phyloP scores from a whole-genome alignment of 305 asterid genomes.

The Solanum chacoense region DNA sequence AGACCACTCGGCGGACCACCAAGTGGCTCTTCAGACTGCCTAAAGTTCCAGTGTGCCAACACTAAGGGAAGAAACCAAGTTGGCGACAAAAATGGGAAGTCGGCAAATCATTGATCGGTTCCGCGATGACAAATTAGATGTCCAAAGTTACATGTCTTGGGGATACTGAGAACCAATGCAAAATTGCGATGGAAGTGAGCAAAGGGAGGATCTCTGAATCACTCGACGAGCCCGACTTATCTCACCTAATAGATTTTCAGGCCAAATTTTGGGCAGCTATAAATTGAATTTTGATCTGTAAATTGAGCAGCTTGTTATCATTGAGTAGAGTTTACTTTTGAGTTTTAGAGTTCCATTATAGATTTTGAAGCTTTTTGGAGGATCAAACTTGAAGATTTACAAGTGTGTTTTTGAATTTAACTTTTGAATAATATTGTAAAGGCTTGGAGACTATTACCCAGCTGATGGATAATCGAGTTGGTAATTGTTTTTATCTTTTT shows the following conservation, averaged over 20 bases:
- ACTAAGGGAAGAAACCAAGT: background rate
- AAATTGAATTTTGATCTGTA: background rate
- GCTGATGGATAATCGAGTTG: no score
- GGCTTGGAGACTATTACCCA: no score
- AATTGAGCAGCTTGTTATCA: background rate
- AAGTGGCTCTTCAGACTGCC: background rate
- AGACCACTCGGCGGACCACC: background rate
- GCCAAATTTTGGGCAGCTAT: background rate
- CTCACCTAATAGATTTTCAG: background rate
- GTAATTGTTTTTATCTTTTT: no score
- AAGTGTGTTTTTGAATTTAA: no score
- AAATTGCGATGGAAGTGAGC: background rate
- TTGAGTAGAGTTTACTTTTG: no score
- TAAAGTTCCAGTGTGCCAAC: background rate
- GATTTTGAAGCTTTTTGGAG: background rate
- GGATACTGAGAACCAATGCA: background rate
- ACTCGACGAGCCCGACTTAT: background rate
- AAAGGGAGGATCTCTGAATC: background rate
- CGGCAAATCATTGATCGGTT: background rate
- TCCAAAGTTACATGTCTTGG: background rate
- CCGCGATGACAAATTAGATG: background rate
- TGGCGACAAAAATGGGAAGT: no score
- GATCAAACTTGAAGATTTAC: background rate
- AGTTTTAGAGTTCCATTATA: background rate
- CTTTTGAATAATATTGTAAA: no score